Evolutionary conservation across 495 filamentous ascomycete genomes (phyloP).

Genomic region (Penicillium parvum): DNA sequence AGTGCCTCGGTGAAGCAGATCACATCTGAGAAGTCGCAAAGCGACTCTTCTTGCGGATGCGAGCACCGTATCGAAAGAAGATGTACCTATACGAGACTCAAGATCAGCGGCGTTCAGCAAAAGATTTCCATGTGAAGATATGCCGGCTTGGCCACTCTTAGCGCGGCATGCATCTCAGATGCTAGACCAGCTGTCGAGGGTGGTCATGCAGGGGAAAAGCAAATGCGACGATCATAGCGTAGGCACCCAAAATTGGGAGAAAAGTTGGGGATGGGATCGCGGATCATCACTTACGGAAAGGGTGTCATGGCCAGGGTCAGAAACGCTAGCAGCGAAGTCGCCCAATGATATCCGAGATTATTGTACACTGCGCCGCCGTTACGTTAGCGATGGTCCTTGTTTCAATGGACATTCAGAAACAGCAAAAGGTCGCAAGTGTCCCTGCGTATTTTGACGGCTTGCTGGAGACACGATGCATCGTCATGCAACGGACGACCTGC

Average conservation of each 20-base stretch:
- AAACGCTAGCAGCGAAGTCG: constrained; percentile 62
- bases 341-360: constrained; percentile 67
- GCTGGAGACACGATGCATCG: constrained; percentile 10
- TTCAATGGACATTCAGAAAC: background rate
- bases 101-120: background rate
- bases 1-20: no score
- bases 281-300: constrained; percentile 51
- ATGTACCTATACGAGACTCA: constrained; percentile 43
- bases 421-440: background rate
- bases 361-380: constrained; percentile 55
- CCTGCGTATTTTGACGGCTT: background rate
- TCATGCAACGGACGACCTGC: background rate
- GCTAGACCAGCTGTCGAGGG: background rate
- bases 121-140: background rate
- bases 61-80: constrained; percentile 60
- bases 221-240: constrained; percentile 12
- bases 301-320: constrained; percentile 66
- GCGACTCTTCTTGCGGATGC: constrained; percentile 47
- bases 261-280: background rate
- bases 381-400: constrained; percentile 29
- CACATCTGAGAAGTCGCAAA: constrained; percentile 43
- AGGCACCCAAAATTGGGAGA: background rate
- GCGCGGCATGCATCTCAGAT: constrained; percentile 5
- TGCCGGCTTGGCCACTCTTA: background rate
- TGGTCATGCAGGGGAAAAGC: constrained; percentile 16